Base-by-base conservation (phyloP, 2,329 filamentous ascomycete genomes). In the Fusarium guadeloupense region DNA sequence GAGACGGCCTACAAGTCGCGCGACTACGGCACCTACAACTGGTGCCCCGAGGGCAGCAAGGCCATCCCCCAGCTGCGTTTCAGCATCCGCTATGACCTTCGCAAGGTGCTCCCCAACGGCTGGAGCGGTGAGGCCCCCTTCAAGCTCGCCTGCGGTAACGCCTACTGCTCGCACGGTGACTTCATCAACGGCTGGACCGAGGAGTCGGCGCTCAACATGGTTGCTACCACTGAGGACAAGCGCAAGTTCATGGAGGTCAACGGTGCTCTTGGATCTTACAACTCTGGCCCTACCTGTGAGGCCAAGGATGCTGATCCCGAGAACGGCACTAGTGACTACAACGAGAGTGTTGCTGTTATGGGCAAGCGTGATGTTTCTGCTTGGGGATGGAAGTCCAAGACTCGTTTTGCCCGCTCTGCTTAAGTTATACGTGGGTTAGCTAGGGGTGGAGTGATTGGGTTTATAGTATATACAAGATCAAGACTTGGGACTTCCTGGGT, bases 41-140 rank as follows among this genome's bases (percentile, higher is more conserved):
- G 69, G 28, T 81, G 80, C 58, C 80, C 80, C 2, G 55, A 63
- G 10, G 76, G 75, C 54, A 80, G 77, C 73, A 78, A 78, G 65
- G 71, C 73, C 6, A 81, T 81, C 72, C 77, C 79, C 5, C 78
- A 79, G 63, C 75, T 81, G 8, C 76, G 80, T 42, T 81, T 81
- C 71, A 77, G 74, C 37, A 77, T 81, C 55, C 77, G 79, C 34
- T 81, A 80, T 66, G 80, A 81, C 51, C 67, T 80, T 6, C 75
- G 78, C 50, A 76, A 75, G 39, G 70, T 69, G 1, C 64, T 81
- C 5, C 77, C 80, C 4, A 69, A 76, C 37, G 79, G 80, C 17
- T 82, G 79, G 80, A 72, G 57, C 30, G 79, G 80, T 35, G 70
- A 69, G 0, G 74, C 79, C 1, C 80, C 80, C 1, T 61, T 81